Evolutionary conservation across 2,329 filamentous ascomycete genomes (phyloP), one percentile per base, ranked within the genome.

Genomic region (Botrytis elliptica): DNA sequence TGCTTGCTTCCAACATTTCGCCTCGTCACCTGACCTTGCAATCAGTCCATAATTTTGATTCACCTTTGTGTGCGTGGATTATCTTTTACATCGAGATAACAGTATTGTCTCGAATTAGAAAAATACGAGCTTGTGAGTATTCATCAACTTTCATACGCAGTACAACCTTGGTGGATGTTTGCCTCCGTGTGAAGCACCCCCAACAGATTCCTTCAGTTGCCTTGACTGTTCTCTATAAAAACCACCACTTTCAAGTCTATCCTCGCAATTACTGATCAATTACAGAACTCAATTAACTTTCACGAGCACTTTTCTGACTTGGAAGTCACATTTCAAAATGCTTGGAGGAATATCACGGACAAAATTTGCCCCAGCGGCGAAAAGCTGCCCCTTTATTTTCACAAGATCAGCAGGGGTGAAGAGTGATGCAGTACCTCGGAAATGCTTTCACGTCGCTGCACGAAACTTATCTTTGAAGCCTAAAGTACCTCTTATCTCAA

Each of bases 1-100:
- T 57, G 36, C 52, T 40, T 57, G 42, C 46, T 63, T 49, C 40
- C 52, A 73, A 38, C 42, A 33, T 42, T 60, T 38, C n/a, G 22
- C 68, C 66, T 67, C 22, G 65, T 73, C 71, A 73, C 71, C 71
- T 73, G 71, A 73, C 68, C n/a, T 73, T 49, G 42, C 33, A 69
- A 57, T 69, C 66, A 64, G 64, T 57, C 49, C 38, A 69, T 57
- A 68, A 33, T 57, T 57, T 42, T 69, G 49, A 69, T 42, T 57
- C 49, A 42, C 49, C 52, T 44, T 29, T 33, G 66, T 57, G 66
- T 69, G 66, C 29, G 36, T 69, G 66, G 66, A 69, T 57, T 69
- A 69, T 69, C 66, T 57, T 44, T 69, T 69, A 52, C 49, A 57
- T 64, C 55, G 72, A 52, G 65, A 52, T 40, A 63, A 59, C 40